Percentiles rank a stretch among this genome's conserved stretches.
phyloP scores from a whole-genome alignment of 2,329 filamentous ascomycete species.

The Hymenoscyphus fraxineus region DNA sequence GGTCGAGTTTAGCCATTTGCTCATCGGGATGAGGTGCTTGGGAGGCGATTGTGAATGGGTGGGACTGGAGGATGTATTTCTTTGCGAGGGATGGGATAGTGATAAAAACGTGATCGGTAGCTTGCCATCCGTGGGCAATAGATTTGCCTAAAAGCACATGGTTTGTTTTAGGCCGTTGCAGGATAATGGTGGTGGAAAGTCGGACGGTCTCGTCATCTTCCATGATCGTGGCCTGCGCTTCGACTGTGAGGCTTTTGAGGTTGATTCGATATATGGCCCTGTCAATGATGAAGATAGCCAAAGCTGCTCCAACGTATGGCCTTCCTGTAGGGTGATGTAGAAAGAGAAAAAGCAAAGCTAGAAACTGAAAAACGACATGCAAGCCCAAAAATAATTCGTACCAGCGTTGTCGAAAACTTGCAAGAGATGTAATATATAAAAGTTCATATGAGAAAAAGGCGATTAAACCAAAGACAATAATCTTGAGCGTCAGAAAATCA shows the following conservation, averaged over 20 bases:
- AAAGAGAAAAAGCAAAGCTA: constrained; percentile 53
- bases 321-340: constrained; percentile 53
- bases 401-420: constrained; percentile 54
- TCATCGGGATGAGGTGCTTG: constrained; percentile 43
- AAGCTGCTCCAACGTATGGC: constrained; percentile 50
- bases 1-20: constrained; percentile 49
- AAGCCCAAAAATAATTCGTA: constrained; percentile 60
- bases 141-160: constrained; percentile 31
- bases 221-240: constrained; percentile 49
- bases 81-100: constrained; percentile 52
- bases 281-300: constrained; percentile 56
- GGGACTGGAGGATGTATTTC: constrained; percentile 54
- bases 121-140: constrained; percentile 51
- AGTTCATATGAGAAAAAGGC: constrained; percentile 56
- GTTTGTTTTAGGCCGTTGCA: constrained; percentile 7
- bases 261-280: constrained; percentile 53
- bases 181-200: constrained; percentile 34
- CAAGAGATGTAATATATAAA: constrained; percentile 59
- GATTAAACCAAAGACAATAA: constrained; percentile 51
- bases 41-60: constrained; percentile 65
- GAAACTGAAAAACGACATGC: constrained; percentile 55
- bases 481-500: constrained; percentile 48
- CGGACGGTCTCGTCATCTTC: constrained; percentile 55
- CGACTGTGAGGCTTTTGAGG: constrained; percentile 47
- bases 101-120: constrained; percentile 62